Evolutionary conservation across 371 early-diverging fungal species (phyloP), one percentile per base, ranked within the genome.

Genomic region (Globomyces sp.): DNA sequence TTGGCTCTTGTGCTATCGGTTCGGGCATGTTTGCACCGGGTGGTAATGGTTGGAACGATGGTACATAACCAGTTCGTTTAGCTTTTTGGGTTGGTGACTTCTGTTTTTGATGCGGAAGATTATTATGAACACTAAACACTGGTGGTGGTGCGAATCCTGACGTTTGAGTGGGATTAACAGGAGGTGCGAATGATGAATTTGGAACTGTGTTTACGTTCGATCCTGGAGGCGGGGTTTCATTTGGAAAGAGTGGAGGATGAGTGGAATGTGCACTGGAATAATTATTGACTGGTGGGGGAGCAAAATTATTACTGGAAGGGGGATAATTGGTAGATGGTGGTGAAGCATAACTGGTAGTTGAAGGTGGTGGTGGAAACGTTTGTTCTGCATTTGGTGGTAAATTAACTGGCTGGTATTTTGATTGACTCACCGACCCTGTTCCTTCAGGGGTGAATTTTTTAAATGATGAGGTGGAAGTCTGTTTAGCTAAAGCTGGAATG

Each of bases 21-120:
- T 24, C 24, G 24, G 24, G 24, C 24, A 24, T 24, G 24, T 24
- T 24, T 24, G 24, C 24, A 24, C 24, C 24, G 10, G 55, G 55
- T 55, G 55, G 55, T 4, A 55, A 39, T 39, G 55, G 55, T 4
- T 55, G 55, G 40, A 55, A 55, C 40, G 55, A 55, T 0, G 55
- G 39, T 1, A 55, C 55, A 39, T 11, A 55, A 0, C 55, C 55
- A 1, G 55, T 55, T n/a, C 55, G 36, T 39, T 55, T 55, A 8
- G 55, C 6, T 36, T 36, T 55, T 55, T 55, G n/a, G 36, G 55
- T 39, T 55, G 55, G 55, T 55, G 55, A 39, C 40, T 39, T 24
- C 55, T 40, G 36, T 55, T 40, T 34, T 24, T 24, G 24, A 24
- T 24, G 24, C 24, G 24, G 24, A 24, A 24, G 24, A 24, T 24